Conservation (phyloP, 768 basidiomycete species). For the Trametes coccinea region DNA sequence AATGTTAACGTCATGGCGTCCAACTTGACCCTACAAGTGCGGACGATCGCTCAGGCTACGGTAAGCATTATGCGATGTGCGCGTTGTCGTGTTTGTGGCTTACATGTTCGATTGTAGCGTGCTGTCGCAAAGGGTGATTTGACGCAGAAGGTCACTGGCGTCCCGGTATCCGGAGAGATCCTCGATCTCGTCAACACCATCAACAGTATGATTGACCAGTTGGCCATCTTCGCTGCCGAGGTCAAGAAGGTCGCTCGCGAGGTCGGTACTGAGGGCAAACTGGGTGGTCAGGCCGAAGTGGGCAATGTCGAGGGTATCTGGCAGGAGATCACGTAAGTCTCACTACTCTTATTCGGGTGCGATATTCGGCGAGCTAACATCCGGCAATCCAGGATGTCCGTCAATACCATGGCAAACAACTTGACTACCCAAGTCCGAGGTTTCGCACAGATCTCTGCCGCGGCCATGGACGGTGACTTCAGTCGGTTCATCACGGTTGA, state of each 20-base stretch:
- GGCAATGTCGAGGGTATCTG: constrained; percentile 97
- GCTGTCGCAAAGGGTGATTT: constrained; percentile 94
- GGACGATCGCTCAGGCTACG: constrained; percentile 90
- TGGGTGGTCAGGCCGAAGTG: constrained; percentile 96
- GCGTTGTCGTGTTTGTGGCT: neutral
- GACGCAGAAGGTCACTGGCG: constrained; percentile 89
- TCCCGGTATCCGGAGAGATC: constrained; percentile 94
- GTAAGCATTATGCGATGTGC: constrained; percentile 43
- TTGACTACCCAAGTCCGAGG: constrained; percentile 98
- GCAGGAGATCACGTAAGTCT: constrained; percentile 94
- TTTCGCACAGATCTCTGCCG: constrained; percentile 97
- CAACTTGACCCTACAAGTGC: constrained; percentile 91
- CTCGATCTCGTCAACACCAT: constrained; percentile 95
- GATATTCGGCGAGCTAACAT: neutral
- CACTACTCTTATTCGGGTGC: neutral
- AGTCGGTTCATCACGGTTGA: constrained; percentile 99
- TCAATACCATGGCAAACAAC: constrained; percentile 97
- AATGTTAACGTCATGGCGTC: constrained; percentile 96
- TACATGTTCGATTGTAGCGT: constrained; percentile 45
- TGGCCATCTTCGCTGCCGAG: constrained; percentile 71
- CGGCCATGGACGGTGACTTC: constrained; percentile 98
- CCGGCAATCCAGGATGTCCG: constrained; percentile 64
- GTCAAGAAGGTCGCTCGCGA: constrained; percentile 96
- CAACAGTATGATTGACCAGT: constrained; percentile 80
- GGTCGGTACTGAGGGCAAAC: constrained; percentile 97